Evolutionary conservation across 768 basidiomycete species (phyloP), one percentile per base, ranked within the genome.

Genomic region (Rhodosporidiobolus odoratus): DNA sequence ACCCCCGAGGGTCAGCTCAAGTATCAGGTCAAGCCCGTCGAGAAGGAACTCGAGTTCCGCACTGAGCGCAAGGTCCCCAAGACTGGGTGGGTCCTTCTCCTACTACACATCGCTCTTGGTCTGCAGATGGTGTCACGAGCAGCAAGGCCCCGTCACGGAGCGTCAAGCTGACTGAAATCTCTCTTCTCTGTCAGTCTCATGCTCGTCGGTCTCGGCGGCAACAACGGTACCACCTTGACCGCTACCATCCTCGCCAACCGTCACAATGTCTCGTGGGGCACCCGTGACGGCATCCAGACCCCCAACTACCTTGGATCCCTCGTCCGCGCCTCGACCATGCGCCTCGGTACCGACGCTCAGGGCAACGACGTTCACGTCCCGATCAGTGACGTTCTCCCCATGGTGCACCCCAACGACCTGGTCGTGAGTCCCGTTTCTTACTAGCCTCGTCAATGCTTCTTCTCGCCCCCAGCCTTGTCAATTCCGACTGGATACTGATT

Each of bases 251-350:
- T 96, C 76, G 96, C 96, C 77, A 98, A 98, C 84, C 88, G 87
- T 75, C 89, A 98, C 83, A 87, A 90, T 80, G 92, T 98, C 80
- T 81, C 84, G 69, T 99, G 95, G 96, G 86, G 87, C 81, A 98
- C 93, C 81, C 97, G 96, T 84, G 82, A 84, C 41, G 93, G 95
- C 59, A 77, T 89, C 70, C 91, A 95, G 82, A 89, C 88, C 79
- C 96, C 96, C 78, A 97, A 99, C 83, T 97, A 97, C 83, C 92
- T 97, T 75, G 95, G 94, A 59, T 97, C 95, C 30, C 83, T 99
- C 77, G 88, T 98, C 66, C 91, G 94, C 71, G 95, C 94, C 5
- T 96, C 93, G 54, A 99, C 96, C 60, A 85, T 98, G 71, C 87
- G 91, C 77, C 85, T 99, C 67, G 96, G 96, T 53, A 84, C 85